Evolutionary conservation across 2,329 filamentous ascomycete genomes (phyloP).

Genomic region (Ophiostoma ulmi): DNA sequence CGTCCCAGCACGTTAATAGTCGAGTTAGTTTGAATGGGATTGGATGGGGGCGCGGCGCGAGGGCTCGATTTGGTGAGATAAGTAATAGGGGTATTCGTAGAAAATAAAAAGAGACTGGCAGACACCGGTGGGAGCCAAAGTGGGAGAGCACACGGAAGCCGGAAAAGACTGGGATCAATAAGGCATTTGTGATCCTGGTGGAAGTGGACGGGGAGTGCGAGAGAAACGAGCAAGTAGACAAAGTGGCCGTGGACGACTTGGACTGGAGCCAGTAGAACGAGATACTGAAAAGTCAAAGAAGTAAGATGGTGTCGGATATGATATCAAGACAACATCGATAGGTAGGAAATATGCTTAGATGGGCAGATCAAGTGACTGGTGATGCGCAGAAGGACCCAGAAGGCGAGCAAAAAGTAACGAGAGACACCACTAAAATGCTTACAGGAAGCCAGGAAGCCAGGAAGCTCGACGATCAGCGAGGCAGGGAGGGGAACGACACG

Average conservation of each 20-base stretch:
- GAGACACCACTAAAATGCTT: neutral
- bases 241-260: neutral
- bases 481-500: neutral
- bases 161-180: conserved; percentile 8
- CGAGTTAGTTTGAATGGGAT: conserved; percentile 13
- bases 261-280: neutral
- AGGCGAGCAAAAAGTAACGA: neutral
- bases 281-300: neutral
- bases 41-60: conserved; percentile 20
- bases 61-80: conserved; percentile 20
- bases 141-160: conserved; percentile 8
- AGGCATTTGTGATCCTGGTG: conserved; percentile 3
- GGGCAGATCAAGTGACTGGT: neutral
- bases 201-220: neutral
- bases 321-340: neutral
- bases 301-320: neutral
- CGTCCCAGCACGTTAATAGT: conserved; percentile 29
- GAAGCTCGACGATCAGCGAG: neutral
- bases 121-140: neutral
- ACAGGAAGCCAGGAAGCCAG: neutral
- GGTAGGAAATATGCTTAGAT: neutral
- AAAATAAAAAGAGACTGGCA: neutral
- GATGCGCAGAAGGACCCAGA: neutral
- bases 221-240: conserved; percentile 11
- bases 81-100: conserved; percentile 18